phyloP scores from a whole-genome alignment of 2,329 filamentous ascomycete genomes.

The Aureobasidium sp. region DNA sequence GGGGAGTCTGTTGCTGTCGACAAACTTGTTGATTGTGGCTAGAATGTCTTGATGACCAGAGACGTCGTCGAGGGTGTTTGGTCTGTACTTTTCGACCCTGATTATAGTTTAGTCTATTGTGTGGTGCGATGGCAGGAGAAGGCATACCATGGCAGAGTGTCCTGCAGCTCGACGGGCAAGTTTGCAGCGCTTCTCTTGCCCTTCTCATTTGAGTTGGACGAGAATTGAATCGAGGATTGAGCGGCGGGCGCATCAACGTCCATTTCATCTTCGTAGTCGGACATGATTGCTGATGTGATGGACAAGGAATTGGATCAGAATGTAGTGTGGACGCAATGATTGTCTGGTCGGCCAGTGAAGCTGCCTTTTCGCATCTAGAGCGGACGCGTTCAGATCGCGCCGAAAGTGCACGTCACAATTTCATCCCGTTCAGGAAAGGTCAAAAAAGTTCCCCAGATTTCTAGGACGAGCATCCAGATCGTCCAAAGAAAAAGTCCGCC shows the following conservation, averaged over 20 bases:
- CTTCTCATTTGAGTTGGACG: constrained; percentile 60
- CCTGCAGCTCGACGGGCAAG: constrained; percentile 85
- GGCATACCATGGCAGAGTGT: constrained; percentile 79
- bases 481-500: background rate
- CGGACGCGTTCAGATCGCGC: constrained; percentile 1
- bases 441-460: background rate
- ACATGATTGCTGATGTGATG: constrained; percentile 31
- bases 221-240: constrained; percentile 54
- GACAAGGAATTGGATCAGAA: background rate
- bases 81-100: constrained; percentile 96
- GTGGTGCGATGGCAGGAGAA: background rate
- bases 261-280: constrained; percentile 53
- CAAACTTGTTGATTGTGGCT: constrained; percentile 93
- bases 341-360: background rate
- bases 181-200: constrained; percentile 91
- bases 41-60: constrained; percentile 97
- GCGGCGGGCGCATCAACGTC: constrained; percentile 51
- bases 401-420: background rate
- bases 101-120: constrained; percentile 14
- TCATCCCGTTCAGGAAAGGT: background rate
- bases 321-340: background rate
- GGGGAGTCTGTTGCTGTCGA: constrained; percentile 86
- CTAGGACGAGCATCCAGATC: background rate
- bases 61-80: constrained; percentile 79
- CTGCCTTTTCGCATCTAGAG: background rate